Percentiles rank a stretch among this genome's conserved stretches.
phyloP scores from a whole-genome alignment of 768 basidiomycete genomes.

The Lactifluus echinatus region DNA sequence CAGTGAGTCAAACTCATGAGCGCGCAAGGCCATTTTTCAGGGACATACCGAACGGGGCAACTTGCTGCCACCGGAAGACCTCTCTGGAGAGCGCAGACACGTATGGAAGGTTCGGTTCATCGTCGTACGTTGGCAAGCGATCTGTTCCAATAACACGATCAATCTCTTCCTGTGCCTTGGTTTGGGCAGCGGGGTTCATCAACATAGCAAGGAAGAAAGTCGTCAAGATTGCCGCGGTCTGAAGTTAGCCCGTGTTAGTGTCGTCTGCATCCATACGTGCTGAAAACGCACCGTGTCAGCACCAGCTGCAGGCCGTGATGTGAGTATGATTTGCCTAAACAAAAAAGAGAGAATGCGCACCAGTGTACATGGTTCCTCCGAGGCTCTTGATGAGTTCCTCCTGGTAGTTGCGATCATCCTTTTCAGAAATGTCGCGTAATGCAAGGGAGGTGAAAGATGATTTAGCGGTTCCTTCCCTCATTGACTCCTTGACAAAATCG shows the following conservation, averaged over 20 bases:
- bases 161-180: conserved; percentile 24
- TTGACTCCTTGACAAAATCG: conserved; percentile 19
- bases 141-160: conserved; percentile 23
- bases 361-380: conserved; percentile 14
- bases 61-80: conserved; percentile 23
- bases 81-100: conserved; percentile 22
- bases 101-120: conserved; percentile 22
- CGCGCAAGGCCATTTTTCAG: background rate
- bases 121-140: conserved; percentile 24
- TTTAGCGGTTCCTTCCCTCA: conserved; percentile 10
- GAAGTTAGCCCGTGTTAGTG: background rate
- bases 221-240: conserved; percentile 19
- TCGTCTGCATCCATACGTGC: background rate
- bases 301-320: conserved; percentile 10
- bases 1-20: background rate
- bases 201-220: conserved; percentile 23
- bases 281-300: conserved; percentile 19
- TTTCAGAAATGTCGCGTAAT: conserved; percentile 15
- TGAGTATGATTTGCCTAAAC: background rate
- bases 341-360: background rate
- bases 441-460: conserved; percentile 18
- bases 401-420: conserved; percentile 19
- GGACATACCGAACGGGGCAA: conserved; percentile 19
- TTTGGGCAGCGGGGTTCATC: conserved; percentile 21
- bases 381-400: conserved; percentile 22